Conservation (phyloP, 768 basidiomycete species). For the Psilocybe sp. region DNA sequence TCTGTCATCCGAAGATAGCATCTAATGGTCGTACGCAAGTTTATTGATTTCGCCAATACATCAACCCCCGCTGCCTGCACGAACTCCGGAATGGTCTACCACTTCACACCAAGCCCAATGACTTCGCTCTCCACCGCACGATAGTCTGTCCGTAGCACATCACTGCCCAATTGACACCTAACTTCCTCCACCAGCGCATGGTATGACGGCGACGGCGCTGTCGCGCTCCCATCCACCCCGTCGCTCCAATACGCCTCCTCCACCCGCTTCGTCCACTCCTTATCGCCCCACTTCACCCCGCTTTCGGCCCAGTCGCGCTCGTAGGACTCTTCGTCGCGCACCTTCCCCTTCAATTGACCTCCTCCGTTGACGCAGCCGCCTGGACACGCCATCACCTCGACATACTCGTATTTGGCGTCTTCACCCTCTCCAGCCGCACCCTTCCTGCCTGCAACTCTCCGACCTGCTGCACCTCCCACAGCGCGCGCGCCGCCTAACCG, state of each 20-base stretch:
- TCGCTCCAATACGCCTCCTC: conserved; percentile 80
- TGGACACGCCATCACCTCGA: conserved; percentile 99
- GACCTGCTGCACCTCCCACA: conserved; percentile 23
- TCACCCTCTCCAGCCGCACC: conserved; percentile 25
- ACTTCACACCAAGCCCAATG: conserved; percentile 71
- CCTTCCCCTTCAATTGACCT: conserved; percentile 62
- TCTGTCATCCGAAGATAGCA: too few species aligned
- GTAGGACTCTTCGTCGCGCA: conserved; percentile 67
- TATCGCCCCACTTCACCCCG: conserved; percentile 75
- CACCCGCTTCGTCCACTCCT: conserved; percentile 77
- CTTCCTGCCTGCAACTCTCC: neutral
- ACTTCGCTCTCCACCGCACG: conserved; percentile 85
- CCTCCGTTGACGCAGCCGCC: conserved; percentile 97
- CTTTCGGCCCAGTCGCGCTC: conserved; percentile 56
- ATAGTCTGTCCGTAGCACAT: conserved; percentile 75
- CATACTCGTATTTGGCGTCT: conserved; percentile 74
- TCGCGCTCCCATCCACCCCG: conserved; percentile 4
- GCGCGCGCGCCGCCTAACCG: conserved; percentile 23
- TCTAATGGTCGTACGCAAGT: too few species aligned
- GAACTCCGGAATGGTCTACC: conserved; percentile 36
- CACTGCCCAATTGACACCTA: conserved; percentile 31
- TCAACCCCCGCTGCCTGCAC: too few species aligned
- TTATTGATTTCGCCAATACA: too few species aligned
- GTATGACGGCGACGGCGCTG: conserved; percentile 11
- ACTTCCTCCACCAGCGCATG: conserved; percentile 23